Conservation (phyloP, 2,329 filamentous ascomycete species). For the Trichothecium sympodiale region DNA sequence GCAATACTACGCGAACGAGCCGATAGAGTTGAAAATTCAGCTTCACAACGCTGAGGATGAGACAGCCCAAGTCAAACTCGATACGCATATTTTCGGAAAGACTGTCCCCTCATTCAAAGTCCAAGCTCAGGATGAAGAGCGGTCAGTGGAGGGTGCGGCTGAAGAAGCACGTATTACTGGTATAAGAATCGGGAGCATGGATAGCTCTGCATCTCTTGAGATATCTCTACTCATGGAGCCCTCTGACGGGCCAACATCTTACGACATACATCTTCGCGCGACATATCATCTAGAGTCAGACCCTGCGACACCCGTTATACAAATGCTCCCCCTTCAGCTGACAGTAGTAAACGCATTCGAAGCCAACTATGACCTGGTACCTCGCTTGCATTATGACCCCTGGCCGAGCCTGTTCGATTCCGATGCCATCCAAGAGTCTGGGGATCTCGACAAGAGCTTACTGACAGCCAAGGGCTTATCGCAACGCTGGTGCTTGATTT, state of each 20-base stretch:
- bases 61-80: conserved; percentile 59
- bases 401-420: conserved; percentile 84
- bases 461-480: conserved; percentile 46
- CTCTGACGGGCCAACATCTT: conserved; percentile 38
- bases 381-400: conserved; percentile 61
- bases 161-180: conserved; percentile 33
- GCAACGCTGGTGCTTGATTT: conserved; percentile 72
- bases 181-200: conserved; percentile 35
- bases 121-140: conserved; percentile 20
- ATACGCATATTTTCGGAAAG: conserved; percentile 55
- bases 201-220: conserved; percentile 28
- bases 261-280: conserved; percentile 61
- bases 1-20: conserved; percentile 80
- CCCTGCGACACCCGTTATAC: conserved; percentile 67
- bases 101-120: conserved; percentile 35
- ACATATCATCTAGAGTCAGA: conserved; percentile 74
- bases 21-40: conserved; percentile 55
- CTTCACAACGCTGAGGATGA: conserved; percentile 77
- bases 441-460: conserved; percentile 17
- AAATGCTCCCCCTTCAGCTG: conserved; percentile 57
- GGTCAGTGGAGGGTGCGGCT: conserved; percentile 18
- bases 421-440: conserved; percentile 30
- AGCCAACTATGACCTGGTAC: conserved; percentile 78
- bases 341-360: conserved; percentile 77
- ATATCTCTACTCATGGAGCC: conserved; percentile 39